Evolutionary conservation across 495 filamentous ascomycete species (phyloP), one percentile per base, ranked within the genome.

Genomic region (Penicillium chermesinum): DNA sequence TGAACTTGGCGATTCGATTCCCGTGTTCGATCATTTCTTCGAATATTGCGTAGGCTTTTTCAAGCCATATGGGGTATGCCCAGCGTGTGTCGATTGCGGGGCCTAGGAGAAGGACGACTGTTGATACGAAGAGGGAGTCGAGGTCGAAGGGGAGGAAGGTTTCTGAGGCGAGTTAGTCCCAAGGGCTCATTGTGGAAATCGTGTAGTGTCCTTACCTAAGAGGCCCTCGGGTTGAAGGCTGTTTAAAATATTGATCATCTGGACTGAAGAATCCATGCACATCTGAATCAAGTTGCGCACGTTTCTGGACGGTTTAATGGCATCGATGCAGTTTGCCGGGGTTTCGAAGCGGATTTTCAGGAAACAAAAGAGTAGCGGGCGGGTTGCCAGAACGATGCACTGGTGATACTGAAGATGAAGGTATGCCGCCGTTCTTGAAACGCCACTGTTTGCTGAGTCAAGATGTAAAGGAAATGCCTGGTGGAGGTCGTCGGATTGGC

Each of bases 71-170:
- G 13, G 52, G 59, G 16, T 55, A 54, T 27, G 57, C 54, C 44
- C 66, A 54, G 8, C 50, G 44, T 2, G 49, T 44, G 38, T 72
- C 66, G 34, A 69, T 66, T 18, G 64, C 60, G 8, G 60, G 58
- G 2, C 58, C 58, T 14, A 71, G 54, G 9, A 67, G 53, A 10
- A 73, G 65, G 41, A 69, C 62, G 1, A 70, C 55, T 4, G 61
- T 62, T 32, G 67, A 71, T 16, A 67, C 60, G 34, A 66, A 74
- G 10, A 65, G 55, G 27, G 69, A 64, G 41, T 74, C 71, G 19
- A 71, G 64, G 49, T 74, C 69, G 37, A 74, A 74, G 7, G 69
- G 63, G 20, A 74, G 65, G 45, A 74, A 74, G 3, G 63, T 71
- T 57, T 74, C 71, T 74, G 40, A 2, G 20, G n/a, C 27, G 6